Conservation (phyloP, 495 filamentous ascomycete genomes). For the Tuber microsphaerosporum region DNA sequence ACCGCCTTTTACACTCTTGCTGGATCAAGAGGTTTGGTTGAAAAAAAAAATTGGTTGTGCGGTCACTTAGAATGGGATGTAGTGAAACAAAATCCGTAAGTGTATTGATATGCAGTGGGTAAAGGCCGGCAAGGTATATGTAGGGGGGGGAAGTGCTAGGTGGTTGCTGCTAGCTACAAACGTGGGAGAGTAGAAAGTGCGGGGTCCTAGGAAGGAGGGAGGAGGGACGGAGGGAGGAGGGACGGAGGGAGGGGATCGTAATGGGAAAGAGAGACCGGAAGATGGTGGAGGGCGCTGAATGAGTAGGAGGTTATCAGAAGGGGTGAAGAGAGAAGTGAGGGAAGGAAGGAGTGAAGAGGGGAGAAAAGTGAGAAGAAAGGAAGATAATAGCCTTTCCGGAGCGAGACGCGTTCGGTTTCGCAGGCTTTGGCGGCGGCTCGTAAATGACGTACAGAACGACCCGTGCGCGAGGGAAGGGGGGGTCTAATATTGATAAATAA, state of each 20-base stretch:
- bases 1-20: background rate
- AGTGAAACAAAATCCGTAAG: background rate
- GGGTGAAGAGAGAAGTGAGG: conserved; percentile 20
- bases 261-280: background rate
- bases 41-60: background rate
- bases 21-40: background rate
- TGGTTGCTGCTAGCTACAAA: background rate
- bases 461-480: too few species aligned
- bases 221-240: conserved; percentile 4
- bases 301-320: conserved; percentile 26
- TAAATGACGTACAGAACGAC: too few species aligned
- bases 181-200: conserved; percentile 9
- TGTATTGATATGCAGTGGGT: background rate
- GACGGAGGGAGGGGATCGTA: background rate
- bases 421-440: too few species aligned
- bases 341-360: background rate
- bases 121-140: background rate
- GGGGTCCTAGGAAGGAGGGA: conserved; percentile 2
- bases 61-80: background rate
- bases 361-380: background rate
- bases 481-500: too few species aligned
- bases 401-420: too few species aligned
- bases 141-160: background rate
- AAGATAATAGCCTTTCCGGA: background rate
- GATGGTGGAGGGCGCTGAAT: conserved; percentile 10